Percentiles rank a stretch among this genome's conserved stretches.
Evolutionary conservation across 1,284 basidiomycete species (phyloP).

Genomic region (Cutaneotrichosporon sp.): DNA sequence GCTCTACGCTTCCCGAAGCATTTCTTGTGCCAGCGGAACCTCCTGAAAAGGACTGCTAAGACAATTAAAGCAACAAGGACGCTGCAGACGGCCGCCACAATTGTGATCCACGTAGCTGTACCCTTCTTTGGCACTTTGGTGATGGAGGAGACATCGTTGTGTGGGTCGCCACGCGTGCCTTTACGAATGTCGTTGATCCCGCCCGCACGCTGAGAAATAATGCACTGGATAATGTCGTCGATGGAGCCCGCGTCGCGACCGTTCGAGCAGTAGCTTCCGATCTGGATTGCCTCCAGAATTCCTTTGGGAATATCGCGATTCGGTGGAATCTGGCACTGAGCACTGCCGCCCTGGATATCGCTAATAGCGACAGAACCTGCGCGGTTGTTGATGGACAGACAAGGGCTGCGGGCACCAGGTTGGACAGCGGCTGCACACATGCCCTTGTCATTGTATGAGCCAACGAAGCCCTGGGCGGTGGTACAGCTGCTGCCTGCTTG

Average conservation of each 20-base stretch:
- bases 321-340: background rate
- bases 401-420: background rate
- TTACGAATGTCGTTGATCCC: background rate
- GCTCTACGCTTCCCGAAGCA: too few relatives aligned
- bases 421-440: background rate
- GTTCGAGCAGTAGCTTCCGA: background rate
- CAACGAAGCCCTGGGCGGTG: background rate
- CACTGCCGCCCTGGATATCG: background rate
- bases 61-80: too few relatives aligned
- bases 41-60: too few relatives aligned
- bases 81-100: too few relatives aligned
- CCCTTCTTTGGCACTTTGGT: background rate
- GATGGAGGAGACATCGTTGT: background rate
- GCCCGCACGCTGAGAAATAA: background rate
- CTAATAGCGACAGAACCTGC: background rate
- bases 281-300: background rate
- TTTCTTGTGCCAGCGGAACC: too few relatives aligned
- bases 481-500: background rate
- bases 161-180: background rate
- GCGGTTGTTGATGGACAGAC: background rate
- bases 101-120: too few relatives aligned
- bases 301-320: background rate
- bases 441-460: background rate
- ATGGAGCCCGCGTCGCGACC: background rate
- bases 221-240: background rate